Evolutionary conservation across 352 stramenopile genomes (phyloP).

Genomic region (Aphanomyces invadans): DNA sequence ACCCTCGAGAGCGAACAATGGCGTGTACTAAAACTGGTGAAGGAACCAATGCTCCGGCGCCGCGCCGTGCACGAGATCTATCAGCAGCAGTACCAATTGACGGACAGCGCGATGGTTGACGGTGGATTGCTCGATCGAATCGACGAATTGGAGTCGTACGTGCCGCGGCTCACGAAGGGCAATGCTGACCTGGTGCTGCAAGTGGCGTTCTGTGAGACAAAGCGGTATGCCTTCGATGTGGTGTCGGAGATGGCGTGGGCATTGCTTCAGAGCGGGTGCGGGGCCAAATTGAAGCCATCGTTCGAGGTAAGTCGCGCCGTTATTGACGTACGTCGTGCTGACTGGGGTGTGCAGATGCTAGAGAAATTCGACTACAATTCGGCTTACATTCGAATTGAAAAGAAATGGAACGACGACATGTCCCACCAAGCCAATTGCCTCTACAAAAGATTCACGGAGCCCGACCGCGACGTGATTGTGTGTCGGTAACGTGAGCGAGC

Average conservation of each 20-base stretch:
- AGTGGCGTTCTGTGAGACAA: slow-evolving; percentile 7
- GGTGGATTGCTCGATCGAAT: not conserved
- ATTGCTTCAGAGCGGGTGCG: not conserved
- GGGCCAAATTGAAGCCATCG: slow-evolving; percentile 2
- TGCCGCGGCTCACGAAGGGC: not conserved
- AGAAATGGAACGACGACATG: not conserved
- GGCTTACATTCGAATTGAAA: not conserved
- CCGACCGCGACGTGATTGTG: slow-evolving; percentile 10
- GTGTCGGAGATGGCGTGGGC: slow-evolving; percentile 13
- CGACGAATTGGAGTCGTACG: slow-evolving; percentile 3
- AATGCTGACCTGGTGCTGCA: not conserved
- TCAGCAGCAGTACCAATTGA: not conserved
- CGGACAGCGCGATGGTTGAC: slow-evolving; percentile 2
- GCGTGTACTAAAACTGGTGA: slow-evolving; percentile 5
- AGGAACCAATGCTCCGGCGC: slow-evolving; percentile 11
- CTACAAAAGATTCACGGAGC: not conserved
- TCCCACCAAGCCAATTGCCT: slow-evolving; percentile 2
- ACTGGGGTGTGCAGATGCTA: not conserved
- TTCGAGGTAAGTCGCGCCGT: not conserved
- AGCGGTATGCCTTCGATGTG: not conserved
- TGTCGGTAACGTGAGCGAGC: slow-evolving; percentile 1
- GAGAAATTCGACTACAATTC: not conserved
- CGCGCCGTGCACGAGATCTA: slow-evolving; percentile 7
- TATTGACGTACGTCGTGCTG: too few species aligned
- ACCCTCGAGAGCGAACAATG: slow-evolving; percentile 16